phyloP scores from a whole-genome alignment of 805 yeast species.

The Nakazawaea ambrosiae region DNA sequence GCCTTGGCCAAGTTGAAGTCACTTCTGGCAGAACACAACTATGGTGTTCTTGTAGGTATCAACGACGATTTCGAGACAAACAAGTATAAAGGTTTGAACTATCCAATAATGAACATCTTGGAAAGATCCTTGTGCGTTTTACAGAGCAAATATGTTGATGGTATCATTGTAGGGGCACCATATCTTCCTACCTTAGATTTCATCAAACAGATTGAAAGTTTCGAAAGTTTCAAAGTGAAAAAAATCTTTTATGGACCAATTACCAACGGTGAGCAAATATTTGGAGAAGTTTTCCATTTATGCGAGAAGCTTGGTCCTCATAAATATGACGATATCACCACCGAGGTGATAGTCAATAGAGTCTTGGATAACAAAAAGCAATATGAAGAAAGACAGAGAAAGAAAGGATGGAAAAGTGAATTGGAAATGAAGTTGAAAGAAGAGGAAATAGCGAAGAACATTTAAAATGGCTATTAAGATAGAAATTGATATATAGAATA shows the following conservation, averaged over 20 bases:
- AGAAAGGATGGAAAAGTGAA: constrained; percentile 77
- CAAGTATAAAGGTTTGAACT: constrained; percentile 49
- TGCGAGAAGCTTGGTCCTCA: constrained; percentile 43
- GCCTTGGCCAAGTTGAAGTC: constrained; percentile 46
- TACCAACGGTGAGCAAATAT: constrained; percentile 21
- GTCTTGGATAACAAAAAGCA: constrained; percentile 60
- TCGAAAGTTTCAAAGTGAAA: constrained; percentile 26
- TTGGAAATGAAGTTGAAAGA: constrained; percentile 30
- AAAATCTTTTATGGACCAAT: constrained; percentile 58
- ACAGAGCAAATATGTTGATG: constrained; percentile 82
- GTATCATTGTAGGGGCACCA: constrained; percentile 68
- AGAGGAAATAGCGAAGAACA: constrained; percentile 13
- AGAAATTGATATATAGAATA: not conserved
- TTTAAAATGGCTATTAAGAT: too few species aligned
- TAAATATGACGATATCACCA: constrained; percentile 56
- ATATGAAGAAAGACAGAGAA: constrained; percentile 80
- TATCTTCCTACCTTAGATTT: constrained; percentile 36
- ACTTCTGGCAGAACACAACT: constrained; percentile 28
- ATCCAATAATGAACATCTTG: constrained; percentile 80
- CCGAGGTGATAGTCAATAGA: constrained; percentile 66
- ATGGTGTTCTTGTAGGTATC: constrained; percentile 60
- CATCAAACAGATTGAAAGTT: constrained; percentile 26
- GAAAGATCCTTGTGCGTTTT: constrained; percentile 85
- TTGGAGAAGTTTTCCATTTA: constrained; percentile 21
- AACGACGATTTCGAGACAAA: constrained; percentile 53